Base-by-base conservation (phyloP, 495 filamentous ascomycete genomes). In the Podospora bellae-mahoneyi region DNA sequence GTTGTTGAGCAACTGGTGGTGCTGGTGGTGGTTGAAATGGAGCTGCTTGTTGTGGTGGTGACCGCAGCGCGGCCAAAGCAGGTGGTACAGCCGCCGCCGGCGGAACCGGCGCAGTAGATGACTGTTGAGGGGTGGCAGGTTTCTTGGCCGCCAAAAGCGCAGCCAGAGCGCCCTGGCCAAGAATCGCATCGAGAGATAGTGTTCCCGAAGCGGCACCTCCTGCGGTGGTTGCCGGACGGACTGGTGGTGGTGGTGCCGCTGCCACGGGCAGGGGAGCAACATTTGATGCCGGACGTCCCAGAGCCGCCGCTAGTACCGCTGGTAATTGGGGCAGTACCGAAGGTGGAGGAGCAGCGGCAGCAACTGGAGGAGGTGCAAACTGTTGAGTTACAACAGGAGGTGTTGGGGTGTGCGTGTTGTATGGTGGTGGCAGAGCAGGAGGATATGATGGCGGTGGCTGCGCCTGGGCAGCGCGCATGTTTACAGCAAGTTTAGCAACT, bases 401-500 rank as follows among this genome's bases (percentile, higher is more conserved):
- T 69, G 76, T 73, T 34, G 74, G 68, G 58, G 74, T 72, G 53
- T 57, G 48, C 65, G 65, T 66, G 71, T 69, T 67, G 71, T 70
- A 71, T 62, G 66, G 65, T 62, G 66, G 65, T 63, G 54, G 62
- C 48, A 32, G 27, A 48, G 55, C 48, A 18, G 54, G 34, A 66
- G 69, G 61, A 64, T 75, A n/a, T 62, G 60, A 58, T 27, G 75
- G 81, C 76, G 67, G 64, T 71, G 62, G 73, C 68, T 67, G 68
- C 34, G 44, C 32, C 68, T 65, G 74, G 53, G 77, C 30, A 32
- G 7, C 77, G 75, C 78, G 80, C 68, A 82, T 79, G 66, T 80
- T 84, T 78, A 85, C 82, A 70, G 85, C 84, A 72, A 96, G 85
- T 71, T 87, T 85, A 71, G 88, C 84, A 71, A 97, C 86, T 83